Base-by-base conservation (phyloP, 345 rosid genomes). In the Murraya koenigii region DNA sequence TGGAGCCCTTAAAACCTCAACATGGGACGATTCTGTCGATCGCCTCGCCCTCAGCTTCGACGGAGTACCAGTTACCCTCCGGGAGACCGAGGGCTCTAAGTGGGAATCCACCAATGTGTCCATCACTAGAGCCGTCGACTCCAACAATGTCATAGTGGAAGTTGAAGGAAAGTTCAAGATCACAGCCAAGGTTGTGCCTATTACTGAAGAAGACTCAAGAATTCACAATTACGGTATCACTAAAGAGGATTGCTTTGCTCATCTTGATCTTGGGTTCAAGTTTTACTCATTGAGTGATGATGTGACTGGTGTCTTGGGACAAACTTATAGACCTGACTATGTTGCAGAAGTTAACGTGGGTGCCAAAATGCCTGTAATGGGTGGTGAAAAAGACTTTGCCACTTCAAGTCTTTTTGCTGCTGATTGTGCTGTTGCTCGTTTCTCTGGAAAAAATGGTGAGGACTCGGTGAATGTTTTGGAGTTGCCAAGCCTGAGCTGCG, bases 181-280 rank as follows among this genome's bases (percentile, higher is more conserved):
- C 75, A 85, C 85, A 22, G 89, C 90, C 22, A 84, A 80, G 63
- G 93, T 88, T 33, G 86, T 87, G 1, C 90, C 91, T 1, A 89
- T 88, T 66, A 89, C 91, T 0, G 81, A 85, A 76, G 80, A 85
- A 69, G 93, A 91, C 28, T 88, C 90, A 19, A 80, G 85, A 82
- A 81, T 87, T 74, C 92, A 85, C 79, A 85, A 86, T 74, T 91
- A 88, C 55, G 89, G 87, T 44, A 85, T 92, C 25, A 80, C 84
- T 2, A 79, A 81, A 49, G 90, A 90, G n/a, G 93, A 91, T 65
- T 89, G 91, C 73, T 88, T 89, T 44, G 90, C 92, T 71, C 96
- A 90, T 76, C 85, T 93, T 28, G 94, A 93, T 72, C 73, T 91
- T 20, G 84, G 92, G 26, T 91, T 93, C 79, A 88, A 87, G 76